A percentile compares a stretch with the other conserved stretches of the same genome.
phyloP scores from a whole-genome alignment of 768 basidiomycete species.

The Mycena haematopus region DNA sequence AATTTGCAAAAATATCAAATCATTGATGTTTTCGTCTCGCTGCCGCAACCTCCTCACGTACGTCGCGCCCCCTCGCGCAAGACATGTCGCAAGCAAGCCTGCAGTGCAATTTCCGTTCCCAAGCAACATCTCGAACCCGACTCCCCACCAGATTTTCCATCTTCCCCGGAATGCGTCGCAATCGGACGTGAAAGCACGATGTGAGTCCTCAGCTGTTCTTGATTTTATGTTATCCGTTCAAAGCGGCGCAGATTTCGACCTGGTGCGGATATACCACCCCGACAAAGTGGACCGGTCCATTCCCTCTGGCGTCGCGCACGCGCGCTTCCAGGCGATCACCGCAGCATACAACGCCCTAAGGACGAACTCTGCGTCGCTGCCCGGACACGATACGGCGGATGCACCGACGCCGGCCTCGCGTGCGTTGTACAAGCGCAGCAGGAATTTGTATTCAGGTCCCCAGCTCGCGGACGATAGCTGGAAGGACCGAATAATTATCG shows the following conservation, averaged over 20 bases:
- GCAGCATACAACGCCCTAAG: slow-evolving; percentile 71
- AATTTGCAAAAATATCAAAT: neutral
- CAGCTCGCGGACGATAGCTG: slow-evolving; percentile 61
- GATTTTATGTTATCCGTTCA: slow-evolving; percentile 1
- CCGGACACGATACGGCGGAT: slow-evolving; percentile 28
- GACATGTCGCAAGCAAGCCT: slow-evolving; percentile 12
- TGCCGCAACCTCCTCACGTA: slow-evolving; percentile 14
- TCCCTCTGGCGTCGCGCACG: slow-evolving; percentile 58
- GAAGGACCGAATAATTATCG: slow-evolving; percentile 69
- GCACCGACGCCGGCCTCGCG: slow-evolving; percentile 53
- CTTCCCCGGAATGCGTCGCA: slow-evolving; percentile 58
- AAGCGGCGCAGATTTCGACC: slow-evolving; percentile 68
- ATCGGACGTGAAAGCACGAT: slow-evolving; percentile 62
- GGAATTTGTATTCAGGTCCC: slow-evolving; percentile 52
- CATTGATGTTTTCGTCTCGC: slow-evolving; percentile 3
- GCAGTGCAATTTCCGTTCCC: slow-evolving; percentile 52
- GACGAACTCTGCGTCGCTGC: slow-evolving; percentile 43
- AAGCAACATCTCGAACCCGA: slow-evolving; percentile 51
- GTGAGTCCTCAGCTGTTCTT: slow-evolving; percentile 41
- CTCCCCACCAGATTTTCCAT: slow-evolving; percentile 70
- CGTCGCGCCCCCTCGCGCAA: neutral
- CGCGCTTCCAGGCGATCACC: slow-evolving; percentile 72
- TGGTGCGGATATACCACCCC: slow-evolving; percentile 81
- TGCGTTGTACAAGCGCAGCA: slow-evolving; percentile 45
- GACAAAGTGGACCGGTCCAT: slow-evolving; percentile 57